These are phyloP conservation scores for Aureobasidium namibiae DNA, from an alignment of 2,329 filamentous ascomycete species.

Conservation along the genomic window DNA sequence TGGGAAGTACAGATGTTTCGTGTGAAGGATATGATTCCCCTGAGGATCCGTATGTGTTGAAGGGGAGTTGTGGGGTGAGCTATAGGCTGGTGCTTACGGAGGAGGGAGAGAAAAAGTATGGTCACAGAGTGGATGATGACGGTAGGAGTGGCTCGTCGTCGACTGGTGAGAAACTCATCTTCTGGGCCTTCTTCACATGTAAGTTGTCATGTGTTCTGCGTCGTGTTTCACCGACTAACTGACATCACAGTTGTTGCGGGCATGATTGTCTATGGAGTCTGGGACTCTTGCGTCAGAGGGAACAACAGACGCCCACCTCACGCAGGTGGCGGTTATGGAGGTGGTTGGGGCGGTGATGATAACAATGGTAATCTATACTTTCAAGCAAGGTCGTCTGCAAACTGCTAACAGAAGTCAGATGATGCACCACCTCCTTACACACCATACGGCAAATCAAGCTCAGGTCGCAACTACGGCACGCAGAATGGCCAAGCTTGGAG, in stretches of 20 bases:
- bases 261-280: constrained; percentile 25
- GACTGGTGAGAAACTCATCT: constrained; percentile 35
- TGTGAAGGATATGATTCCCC: constrained; percentile 78
- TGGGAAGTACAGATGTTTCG: constrained; percentile 80
- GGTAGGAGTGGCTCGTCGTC: background rate
- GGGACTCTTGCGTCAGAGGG: constrained; percentile 16
- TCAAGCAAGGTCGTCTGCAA: background rate
- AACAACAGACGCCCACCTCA: constrained; percentile 15
- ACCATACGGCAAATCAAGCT: constrained; percentile 17
- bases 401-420: constrained; percentile 25
- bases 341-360: constrained; percentile 35
- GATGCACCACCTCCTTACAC: constrained; percentile 45
- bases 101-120: constrained; percentile 63
- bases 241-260: constrained; percentile 19
- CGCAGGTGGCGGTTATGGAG: constrained; percentile 32
- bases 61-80: constrained; percentile 87
- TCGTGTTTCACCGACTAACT: background rate
- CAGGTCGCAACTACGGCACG: constrained; percentile 13
- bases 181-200: constrained; percentile 53
- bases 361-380: constrained; percentile 26
- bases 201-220: constrained; percentile 9
- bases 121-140: constrained; percentile 29
- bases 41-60: constrained; percentile 78
- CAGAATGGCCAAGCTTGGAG: constrained; percentile 46
- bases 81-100: constrained; percentile 75